Percentiles rank a stretch among this genome's conserved stretches.
Evolutionary conservation across 2,329 filamentous ascomycete species (phyloP).

Genomic region (Aureobasidium mangrovei): DNA sequence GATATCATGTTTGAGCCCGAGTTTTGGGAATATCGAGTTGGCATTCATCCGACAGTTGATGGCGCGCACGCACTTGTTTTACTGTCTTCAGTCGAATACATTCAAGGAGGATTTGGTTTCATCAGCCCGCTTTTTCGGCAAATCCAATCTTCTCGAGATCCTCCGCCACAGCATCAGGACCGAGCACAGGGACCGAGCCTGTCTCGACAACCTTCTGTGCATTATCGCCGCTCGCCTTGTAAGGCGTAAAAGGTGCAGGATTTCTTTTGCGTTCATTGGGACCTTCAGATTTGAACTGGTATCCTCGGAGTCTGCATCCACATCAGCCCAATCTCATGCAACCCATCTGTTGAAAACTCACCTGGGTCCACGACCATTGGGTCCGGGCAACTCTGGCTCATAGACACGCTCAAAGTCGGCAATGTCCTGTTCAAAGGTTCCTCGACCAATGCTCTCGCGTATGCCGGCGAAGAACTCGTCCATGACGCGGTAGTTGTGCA

Average conservation of each 20-base stretch:
- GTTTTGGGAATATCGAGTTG: not conserved
- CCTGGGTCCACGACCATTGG: slow-evolving; percentile 69
- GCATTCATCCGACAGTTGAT: too few relatives aligned
- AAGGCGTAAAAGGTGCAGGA: slow-evolving; percentile 54
- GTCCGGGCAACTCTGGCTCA: slow-evolving; percentile 60
- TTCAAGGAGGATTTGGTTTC: too few relatives aligned
- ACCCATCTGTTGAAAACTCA: slow-evolving; percentile 24
- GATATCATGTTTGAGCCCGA: not conserved
- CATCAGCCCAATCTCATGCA: not conserved
- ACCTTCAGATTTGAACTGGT: slow-evolving; percentile 67
- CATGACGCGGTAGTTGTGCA: slow-evolving; percentile 77
- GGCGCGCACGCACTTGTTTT: too few relatives aligned
- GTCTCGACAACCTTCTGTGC: slow-evolving; percentile 38
- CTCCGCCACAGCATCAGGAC: slow-evolving; percentile 40
- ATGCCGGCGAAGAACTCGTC: slow-evolving; percentile 64
- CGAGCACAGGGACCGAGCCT: slow-evolving; percentile 33
- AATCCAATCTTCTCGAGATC: slow-evolving; percentile 41
- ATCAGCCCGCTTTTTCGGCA: slow-evolving; percentile 19
- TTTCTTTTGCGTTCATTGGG: slow-evolving; percentile 57
- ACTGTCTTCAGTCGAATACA: too few relatives aligned
- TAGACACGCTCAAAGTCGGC: slow-evolving; percentile 59
- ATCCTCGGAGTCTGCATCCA: slow-evolving; percentile 55
- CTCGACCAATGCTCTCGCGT: slow-evolving; percentile 52
- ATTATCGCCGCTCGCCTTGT: slow-evolving; percentile 35
- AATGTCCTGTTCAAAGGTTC: slow-evolving; percentile 47